A percentile compares a stretch with the other conserved stretches of the same genome.
Conservation (phyloP, 306 rosid genomes). For the Cucurbita moschata region DNA sequence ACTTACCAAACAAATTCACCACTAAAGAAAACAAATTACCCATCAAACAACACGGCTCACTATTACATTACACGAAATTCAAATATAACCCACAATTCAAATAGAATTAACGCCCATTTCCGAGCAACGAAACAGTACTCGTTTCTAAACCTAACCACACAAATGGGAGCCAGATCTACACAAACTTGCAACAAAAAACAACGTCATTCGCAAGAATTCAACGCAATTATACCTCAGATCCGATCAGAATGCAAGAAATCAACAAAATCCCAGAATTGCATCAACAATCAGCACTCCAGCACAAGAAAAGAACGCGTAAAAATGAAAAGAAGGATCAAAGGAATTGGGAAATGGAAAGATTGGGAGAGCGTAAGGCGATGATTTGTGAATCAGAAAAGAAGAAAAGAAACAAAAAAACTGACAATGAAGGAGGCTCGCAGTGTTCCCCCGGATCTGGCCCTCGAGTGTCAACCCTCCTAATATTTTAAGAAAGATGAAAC, state of each 20-base stretch:
- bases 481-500: neutral
- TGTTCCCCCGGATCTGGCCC: slow-evolving; percentile 16
- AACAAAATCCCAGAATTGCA: slow-evolving; percentile 12
- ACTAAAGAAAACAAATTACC: neutral
- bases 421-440: slow-evolving; percentile 1
- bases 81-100: no score
- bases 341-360: neutral
- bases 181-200: neutral
- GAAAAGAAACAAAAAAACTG: neutral
- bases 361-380: neutral
- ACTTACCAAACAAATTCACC: neutral
- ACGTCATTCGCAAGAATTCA: neutral
- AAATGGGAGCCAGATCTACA: slow-evolving; percentile 12
- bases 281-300: slow-evolving; percentile 10
- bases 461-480: neutral
- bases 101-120: no score
- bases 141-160: neutral
- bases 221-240: slow-evolving; percentile 28
- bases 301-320: neutral
- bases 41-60: no score
- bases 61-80: no score
- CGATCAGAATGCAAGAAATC: slow-evolving; percentile 16
- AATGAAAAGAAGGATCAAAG: neutral
- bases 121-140: no score
- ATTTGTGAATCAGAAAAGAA: neutral